phyloP scores from a whole-genome alignment of 192 early-diverging fungal genomes.

The Coemansia guatemalensis region DNA sequence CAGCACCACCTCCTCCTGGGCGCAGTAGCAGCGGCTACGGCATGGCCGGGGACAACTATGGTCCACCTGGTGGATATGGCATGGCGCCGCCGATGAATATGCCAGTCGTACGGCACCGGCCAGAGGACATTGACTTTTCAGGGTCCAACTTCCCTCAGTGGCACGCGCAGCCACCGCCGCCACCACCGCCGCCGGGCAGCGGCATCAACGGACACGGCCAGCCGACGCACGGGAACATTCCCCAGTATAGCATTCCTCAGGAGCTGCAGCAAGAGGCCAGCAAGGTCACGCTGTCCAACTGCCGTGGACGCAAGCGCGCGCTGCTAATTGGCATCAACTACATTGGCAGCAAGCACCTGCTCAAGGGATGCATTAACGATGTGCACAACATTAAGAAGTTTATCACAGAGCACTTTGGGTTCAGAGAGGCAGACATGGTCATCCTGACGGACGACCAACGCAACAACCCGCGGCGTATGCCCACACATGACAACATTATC shows the following conservation, averaged over 20 bases:
- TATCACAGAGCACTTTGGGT: slow-evolving; percentile 63
- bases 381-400: slow-evolving; percentile 77
- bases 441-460: slow-evolving; percentile 76
- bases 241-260: slow-evolving; percentile 46
- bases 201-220: slow-evolving; percentile 18
- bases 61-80: slow-evolving; percentile 15
- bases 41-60: slow-evolving; percentile 14
- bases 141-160: slow-evolving; percentile 45
- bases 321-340: slow-evolving; percentile 96
- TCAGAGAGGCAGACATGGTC: slow-evolving; percentile 67
- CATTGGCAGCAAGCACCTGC: slow-evolving; percentile 58
- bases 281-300: slow-evolving; percentile 51
- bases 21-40: slow-evolving; percentile 10
- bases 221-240: slow-evolving; percentile 42
- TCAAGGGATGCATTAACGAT: slow-evolving; percentile 82
- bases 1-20: slow-evolving; percentile 3
- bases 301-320: slow-evolving; percentile 70
- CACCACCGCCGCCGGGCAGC: slow-evolving; percentile 8
- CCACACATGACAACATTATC: slow-evolving; percentile 74
- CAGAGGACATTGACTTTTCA: slow-evolving; percentile 50
- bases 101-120: slow-evolving; percentile 36
- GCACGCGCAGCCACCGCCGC: slow-evolving; percentile 25
- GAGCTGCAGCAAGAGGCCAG: slow-evolving; percentile 52
- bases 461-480: slow-evolving; percentile 61
- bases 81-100: slow-evolving; percentile 33